A percentile compares a stretch with the other conserved stretches of the same genome.
These are phyloP conservation scores for Phytophthora niederhauseri DNA, from an alignment of 352 stramenopile species.

Conservation along the genomic window DNA sequence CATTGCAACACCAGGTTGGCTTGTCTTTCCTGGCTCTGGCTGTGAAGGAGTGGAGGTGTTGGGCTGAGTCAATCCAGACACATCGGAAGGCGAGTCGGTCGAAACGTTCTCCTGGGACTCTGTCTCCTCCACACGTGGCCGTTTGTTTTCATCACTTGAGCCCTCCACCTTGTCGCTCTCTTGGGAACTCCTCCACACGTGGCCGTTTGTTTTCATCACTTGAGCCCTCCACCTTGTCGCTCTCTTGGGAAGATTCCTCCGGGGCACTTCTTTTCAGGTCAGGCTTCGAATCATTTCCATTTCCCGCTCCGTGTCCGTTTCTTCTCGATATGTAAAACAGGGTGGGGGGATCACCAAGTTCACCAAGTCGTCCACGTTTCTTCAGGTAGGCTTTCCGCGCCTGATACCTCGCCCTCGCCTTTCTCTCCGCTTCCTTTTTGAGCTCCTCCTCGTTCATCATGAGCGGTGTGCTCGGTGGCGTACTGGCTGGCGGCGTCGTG, in stretches of 20 bases:
- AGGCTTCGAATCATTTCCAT: background rate
- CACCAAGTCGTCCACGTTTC: constrained; percentile 31
- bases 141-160: constrained; percentile 17
- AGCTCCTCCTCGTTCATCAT: constrained; percentile 22
- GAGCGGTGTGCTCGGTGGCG: background rate
- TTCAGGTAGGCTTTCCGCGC: constrained; percentile 39
- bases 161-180: constrained; percentile 7
- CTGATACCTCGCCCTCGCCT: constrained; percentile 32
- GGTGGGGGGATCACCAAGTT: constrained; percentile 21
- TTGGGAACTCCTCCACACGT: constrained; percentile 23
- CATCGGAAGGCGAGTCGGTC: constrained; percentile 13
- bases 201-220: constrained; percentile 20
- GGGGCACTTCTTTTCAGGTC: constrained; percentile 18
- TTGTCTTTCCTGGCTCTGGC: background rate
- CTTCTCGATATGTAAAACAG: background rate
- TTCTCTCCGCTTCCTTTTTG: constrained; percentile 27
- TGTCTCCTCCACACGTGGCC: constrained; percentile 18
- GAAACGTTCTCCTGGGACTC: constrained; percentile 2
- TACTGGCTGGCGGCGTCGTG: constrained; percentile 9
- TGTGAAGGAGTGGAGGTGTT: background rate
- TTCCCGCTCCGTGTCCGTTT: background rate
- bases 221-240: constrained; percentile 8
- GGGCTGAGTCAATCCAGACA: constrained; percentile 10
- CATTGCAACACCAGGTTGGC: background rate
- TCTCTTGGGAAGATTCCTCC: background rate